Conservation (phyloP, 2,329 filamentous ascomycete species). For the Sclerotinia glacialis region DNA sequence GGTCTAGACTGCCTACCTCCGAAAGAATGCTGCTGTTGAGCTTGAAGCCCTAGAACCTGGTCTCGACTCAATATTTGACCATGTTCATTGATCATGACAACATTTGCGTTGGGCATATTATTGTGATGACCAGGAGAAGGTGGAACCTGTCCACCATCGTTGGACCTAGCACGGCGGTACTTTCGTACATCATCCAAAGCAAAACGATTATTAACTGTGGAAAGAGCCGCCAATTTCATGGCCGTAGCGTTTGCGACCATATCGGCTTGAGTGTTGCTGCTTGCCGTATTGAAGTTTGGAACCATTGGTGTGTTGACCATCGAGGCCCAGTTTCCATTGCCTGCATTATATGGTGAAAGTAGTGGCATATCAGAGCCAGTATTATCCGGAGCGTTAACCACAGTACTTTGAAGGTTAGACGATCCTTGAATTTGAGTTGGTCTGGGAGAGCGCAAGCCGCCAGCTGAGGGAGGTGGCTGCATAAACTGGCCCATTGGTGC, state of each 20-base stretch:
- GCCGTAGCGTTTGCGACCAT: slow-evolving; percentile 99
- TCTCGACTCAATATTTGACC: slow-evolving; percentile 84
- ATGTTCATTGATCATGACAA: slow-evolving; percentile 92
- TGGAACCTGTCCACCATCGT: slow-evolving; percentile 67
- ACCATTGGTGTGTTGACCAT: slow-evolving; percentile 99
- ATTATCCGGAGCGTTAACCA: slow-evolving; percentile 69
- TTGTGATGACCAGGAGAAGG: slow-evolving; percentile 65
- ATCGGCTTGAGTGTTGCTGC: slow-evolving; percentile 68
- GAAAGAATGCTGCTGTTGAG: slow-evolving; percentile 56
- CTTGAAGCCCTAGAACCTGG: slow-evolving; percentile 78
- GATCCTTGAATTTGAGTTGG: slow-evolving; percentile 61
- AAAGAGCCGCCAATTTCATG: slow-evolving; percentile 96
- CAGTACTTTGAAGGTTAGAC: slow-evolving; percentile 77
- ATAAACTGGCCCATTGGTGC: slow-evolving; percentile 92
- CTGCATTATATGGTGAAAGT: slow-evolving; percentile 76
- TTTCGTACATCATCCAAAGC: slow-evolving; percentile 95
- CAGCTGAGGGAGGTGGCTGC: slow-evolving; percentile 71
- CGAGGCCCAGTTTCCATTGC: slow-evolving; percentile 94
- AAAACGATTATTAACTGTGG: slow-evolving; percentile 97
- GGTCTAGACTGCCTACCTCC: slow-evolving; percentile 77
- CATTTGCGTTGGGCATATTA: slow-evolving; percentile 67
- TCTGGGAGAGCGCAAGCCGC: slow-evolving; percentile 73
- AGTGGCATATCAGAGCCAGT: slow-evolving; percentile 70
- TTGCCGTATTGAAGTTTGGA: slow-evolving; percentile 67
- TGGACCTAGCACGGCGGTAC: slow-evolving; percentile 86